Evolutionary conservation across 2,329 filamentous ascomycete species (phyloP).

Genomic region (Hypomyces perniciosus): DNA sequence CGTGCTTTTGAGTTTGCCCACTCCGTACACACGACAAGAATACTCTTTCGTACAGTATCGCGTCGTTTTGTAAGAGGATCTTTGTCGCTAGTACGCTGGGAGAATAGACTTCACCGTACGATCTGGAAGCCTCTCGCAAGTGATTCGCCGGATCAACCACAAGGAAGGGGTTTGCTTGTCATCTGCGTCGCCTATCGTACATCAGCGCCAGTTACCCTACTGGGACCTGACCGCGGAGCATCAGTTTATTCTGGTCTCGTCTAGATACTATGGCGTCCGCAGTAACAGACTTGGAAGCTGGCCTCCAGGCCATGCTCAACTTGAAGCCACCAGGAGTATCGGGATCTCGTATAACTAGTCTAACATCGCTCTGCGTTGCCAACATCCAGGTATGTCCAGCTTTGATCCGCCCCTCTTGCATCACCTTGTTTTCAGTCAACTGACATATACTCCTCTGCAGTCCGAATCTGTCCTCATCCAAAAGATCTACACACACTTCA

Average conservation of each 20-base stretch:
- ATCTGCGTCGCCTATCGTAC: constrained; percentile 6
- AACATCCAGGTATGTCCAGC: constrained; percentile 70
- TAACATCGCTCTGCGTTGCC: constrained; percentile 81
- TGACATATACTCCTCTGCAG: constrained; percentile 38
- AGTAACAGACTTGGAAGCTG: constrained; percentile 84
- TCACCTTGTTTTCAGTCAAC: not conserved
- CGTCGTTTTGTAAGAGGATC: constrained; percentile 11
- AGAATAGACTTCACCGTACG: constrained; percentile 10
- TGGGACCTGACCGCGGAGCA: constrained; percentile 2
- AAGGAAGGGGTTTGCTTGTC: constrained; percentile 1
- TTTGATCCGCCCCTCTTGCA: not conserved
- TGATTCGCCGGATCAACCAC: constrained; percentile 8
- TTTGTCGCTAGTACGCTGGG: constrained; percentile 11
- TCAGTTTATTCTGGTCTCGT: constrained; percentile 6
- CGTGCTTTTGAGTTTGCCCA: constrained; percentile 15
- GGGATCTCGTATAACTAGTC: constrained; percentile 79
- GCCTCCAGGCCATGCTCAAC: constrained; percentile 84
- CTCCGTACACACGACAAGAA: constrained; percentile 15
- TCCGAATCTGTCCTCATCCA: constrained; percentile 92
- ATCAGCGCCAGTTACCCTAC: constrained; percentile 4
- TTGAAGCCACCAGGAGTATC: constrained; percentile 93
- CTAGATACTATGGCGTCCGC: constrained; percentile 62
- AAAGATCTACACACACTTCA: constrained; percentile 96
- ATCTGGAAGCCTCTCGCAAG: constrained; percentile 11
- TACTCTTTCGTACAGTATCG: constrained; percentile 12